Evolutionary conservation across 352 stramenopile species (phyloP).

Genomic region (Peronospora belbahrii): DNA sequence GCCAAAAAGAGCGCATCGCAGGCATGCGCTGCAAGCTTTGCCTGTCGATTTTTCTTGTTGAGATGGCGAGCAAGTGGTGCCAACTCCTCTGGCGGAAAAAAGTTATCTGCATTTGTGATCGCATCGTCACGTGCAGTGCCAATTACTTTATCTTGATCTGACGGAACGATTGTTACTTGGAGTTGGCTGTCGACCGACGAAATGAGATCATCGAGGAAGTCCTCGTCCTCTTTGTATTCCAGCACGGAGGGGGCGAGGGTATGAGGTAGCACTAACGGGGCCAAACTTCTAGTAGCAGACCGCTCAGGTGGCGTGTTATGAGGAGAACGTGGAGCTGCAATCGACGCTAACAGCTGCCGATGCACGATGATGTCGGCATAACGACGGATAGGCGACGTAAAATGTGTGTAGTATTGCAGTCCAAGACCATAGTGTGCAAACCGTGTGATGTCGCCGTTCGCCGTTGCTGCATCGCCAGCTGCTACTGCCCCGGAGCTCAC

Average conservation of each 20-base stretch:
- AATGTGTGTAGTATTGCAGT: constrained; percentile 88
- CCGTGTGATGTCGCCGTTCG: constrained; percentile 41
- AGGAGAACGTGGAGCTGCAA: constrained; percentile 18
- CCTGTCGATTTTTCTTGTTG: constrained; percentile 87
- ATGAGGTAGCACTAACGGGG: constrained; percentile 26
- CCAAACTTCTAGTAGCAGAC: neutral
- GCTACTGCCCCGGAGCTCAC: constrained; percentile 59
- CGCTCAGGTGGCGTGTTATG: neutral
- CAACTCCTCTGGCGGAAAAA: constrained; percentile 58
- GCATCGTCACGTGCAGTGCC: constrained; percentile 1
- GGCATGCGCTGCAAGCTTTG: constrained; percentile 82
- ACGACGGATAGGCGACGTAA: constrained; percentile 87
- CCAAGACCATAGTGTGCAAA: constrained; percentile 87
- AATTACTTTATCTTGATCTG: neutral
- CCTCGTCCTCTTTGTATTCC: constrained; percentile 36
- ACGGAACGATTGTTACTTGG: constrained; percentile 13
- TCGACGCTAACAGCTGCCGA: constrained; percentile 69
- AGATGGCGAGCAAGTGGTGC: constrained; percentile 77
- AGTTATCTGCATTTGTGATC: constrained; percentile 15
- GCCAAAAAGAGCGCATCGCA: constrained; percentile 90
- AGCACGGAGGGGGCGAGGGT: constrained; percentile 60
- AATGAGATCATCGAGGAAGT: constrained; percentile 61
- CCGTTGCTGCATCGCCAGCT: constrained; percentile 33
- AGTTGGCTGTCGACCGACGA: constrained; percentile 55
- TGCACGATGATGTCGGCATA: constrained; percentile 90